phyloP scores from a whole-genome alignment of 129 eudicot genomes.

The Calendula officinalis region DNA sequence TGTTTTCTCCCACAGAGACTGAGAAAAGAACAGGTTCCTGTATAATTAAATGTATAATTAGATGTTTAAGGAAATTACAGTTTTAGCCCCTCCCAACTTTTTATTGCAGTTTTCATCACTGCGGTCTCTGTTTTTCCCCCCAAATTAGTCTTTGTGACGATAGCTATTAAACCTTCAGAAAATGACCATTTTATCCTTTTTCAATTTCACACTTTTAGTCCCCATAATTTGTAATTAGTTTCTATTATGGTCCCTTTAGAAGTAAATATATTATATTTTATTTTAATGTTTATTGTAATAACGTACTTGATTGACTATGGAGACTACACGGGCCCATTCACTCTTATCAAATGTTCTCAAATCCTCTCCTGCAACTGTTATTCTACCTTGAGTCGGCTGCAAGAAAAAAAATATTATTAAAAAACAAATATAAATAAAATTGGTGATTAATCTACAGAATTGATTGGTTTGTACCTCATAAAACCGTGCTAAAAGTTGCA shows the following conservation, averaged over 20 bases:
- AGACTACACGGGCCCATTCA: slow-evolving; percentile 97
- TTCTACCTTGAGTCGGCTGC: slow-evolving; percentile 88
- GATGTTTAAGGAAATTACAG: background rate
- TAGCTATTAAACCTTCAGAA: too few relatives aligned
- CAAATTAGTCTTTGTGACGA: too few relatives aligned
- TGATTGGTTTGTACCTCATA: slow-evolving; percentile 57
- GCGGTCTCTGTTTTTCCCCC: too few relatives aligned
- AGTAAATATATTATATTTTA: too few relatives aligned
- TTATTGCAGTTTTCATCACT: too few relatives aligned
- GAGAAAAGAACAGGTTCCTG: slow-evolving; percentile 98
- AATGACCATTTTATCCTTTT: too few relatives aligned
- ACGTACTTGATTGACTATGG: slow-evolving; percentile 91
- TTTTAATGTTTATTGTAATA: background rate
- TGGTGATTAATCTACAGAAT: slow-evolving; percentile 2
- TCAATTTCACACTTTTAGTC: too few relatives aligned
- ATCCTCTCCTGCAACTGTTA: slow-evolving; percentile 96
- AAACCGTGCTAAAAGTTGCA: slow-evolving; percentile 92
- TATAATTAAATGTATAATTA: background rate
- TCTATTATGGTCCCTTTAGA: too few relatives aligned
- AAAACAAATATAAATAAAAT: background rate
- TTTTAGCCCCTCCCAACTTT: too few relatives aligned
- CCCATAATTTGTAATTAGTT: too few relatives aligned
- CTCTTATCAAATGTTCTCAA: slow-evolving; percentile 87
- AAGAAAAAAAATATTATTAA: slow-evolving; percentile 8
- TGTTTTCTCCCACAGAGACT: slow-evolving; percentile 92